phyloP scores from a whole-genome alignment of 2,329 filamentous ascomycete genomes.

The Chrysoporthe cubensis region DNA sequence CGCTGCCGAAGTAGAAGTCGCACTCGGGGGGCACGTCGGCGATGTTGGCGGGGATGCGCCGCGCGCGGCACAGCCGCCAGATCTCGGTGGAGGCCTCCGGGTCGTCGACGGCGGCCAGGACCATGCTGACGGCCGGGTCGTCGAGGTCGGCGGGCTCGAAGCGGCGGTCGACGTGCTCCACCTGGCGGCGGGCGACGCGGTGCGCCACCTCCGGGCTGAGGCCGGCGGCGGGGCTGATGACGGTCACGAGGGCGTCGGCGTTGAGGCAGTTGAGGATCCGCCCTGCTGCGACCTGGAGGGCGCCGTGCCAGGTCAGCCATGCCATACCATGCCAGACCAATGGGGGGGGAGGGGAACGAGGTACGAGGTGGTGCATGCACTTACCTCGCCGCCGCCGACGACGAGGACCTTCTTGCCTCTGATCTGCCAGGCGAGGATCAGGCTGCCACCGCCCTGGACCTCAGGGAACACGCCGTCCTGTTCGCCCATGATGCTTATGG shows the following conservation, averaged over 20 bases:
- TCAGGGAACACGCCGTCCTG: conserved; percentile 64
- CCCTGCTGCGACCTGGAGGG: conserved; percentile 82
- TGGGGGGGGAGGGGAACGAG: neutral
- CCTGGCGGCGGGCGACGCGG: conserved; percentile 74
- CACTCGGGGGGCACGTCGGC: conserved; percentile 96
- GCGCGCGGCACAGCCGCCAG: conserved; percentile 91
- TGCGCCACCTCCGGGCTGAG: conserved; percentile 88
- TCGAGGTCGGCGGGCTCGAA: conserved; percentile 90
- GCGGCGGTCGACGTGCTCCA: conserved; percentile 78
- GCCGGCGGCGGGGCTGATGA: conserved; percentile 78
- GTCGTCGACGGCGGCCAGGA: conserved; percentile 91
- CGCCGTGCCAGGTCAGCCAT: too few relatives aligned
- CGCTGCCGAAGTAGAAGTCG: conserved; percentile 97
- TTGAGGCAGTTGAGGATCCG: conserved; percentile 94
- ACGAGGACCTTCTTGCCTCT: conserved; percentile 88
- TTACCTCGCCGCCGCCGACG: conserved; percentile 91
- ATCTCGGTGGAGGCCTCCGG: conserved; percentile 86
- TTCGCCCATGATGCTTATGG: conserved; percentile 8
- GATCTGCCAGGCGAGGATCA: conserved; percentile 96
- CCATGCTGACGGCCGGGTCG: conserved; percentile 82
- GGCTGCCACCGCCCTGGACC: conserved; percentile 86
- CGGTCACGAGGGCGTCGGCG: conserved; percentile 87
- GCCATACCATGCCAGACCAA: too few relatives aligned
- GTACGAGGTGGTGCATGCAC: conserved; percentile 12
- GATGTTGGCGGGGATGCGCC: conserved; percentile 86